Base-by-base conservation (phyloP, 257 asterid species). In the Penstemon newberryi region DNA sequence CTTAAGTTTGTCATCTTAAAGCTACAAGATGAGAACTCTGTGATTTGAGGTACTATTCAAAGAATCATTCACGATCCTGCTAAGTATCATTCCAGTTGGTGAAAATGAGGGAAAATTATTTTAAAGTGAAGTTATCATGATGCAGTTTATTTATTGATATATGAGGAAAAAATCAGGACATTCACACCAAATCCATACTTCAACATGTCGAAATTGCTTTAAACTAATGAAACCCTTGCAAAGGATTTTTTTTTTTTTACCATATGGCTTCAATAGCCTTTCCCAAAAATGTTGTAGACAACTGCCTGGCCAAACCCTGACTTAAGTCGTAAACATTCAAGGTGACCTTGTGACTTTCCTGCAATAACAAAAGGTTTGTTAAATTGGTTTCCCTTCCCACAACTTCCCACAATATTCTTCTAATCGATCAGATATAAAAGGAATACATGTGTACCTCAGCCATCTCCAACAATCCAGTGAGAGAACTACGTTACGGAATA, bases 221-320 rank as follows among this genome's bases (percentile, higher is more conserved):
- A 42, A 7, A 7, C 47, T 25, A 25, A 72, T 47, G 47, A 9
- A 73, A 54, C 41, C 5, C 5, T 12, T 9, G 15, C 4, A 60
- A 5, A 42, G 6, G 33, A 25, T 25, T 1, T 3, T 60, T 41
- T 52, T 52, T 45, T 47, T 42, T 86, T 73, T 81, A 94, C 99
- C 97, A 94, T 84, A 91, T 85, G 74, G 86, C 99, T 77, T 91
- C 99, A 64, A 94, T 94, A 33, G 83, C 78, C 83, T 94, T 94
- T 60, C 97, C 99, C 85, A 94, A 71, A 73, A 91, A 89, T 5
- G 93, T 57, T 3, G 83, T 77, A 6, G 99, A 94, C 74, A 94
- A 65, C 45, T 94, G 99, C 7, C 95, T 87, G 43, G 99, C 99
- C 52, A 94, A 60, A 51, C 99, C 99, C 71, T 87, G 99, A 82